Conservation (phyloP, 345 rosid genomes). For the Eucalyptus cladocalyx region DNA sequence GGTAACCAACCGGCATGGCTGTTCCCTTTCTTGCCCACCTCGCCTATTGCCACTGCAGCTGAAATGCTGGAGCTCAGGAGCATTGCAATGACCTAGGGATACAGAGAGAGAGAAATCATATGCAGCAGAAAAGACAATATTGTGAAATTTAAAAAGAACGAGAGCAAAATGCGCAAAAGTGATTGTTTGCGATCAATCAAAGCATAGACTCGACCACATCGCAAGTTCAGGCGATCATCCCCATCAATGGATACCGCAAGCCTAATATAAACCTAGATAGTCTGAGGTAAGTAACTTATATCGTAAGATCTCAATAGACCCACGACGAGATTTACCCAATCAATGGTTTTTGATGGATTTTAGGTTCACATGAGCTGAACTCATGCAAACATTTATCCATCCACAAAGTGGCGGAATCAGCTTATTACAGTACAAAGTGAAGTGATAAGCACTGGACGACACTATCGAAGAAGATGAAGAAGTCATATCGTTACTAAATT, state of each 20-base stretch:
- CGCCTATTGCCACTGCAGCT: slow-evolving; percentile 43
- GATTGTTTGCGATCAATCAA: not conserved
- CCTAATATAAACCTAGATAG: not conserved
- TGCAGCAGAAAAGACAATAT: not conserved
- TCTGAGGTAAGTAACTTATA: not conserved
- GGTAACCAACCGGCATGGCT: slow-evolving; percentile 59
- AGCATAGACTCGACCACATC: not conserved
- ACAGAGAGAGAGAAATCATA: not conserved
- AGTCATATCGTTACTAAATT: not conserved
- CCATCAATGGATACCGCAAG: not conserved
- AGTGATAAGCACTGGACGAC: not conserved
- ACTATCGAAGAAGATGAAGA: fast-evolving
- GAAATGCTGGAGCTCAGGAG: slow-evolving; percentile 36
- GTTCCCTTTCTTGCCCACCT: slow-evolving; percentile 47
- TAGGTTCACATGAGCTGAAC: not conserved
- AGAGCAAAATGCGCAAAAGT: not conserved
- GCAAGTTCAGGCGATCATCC: not conserved
- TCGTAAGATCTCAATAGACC: not conserved
- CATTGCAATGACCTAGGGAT: slow-evolving; percentile 6
- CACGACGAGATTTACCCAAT: not conserved
- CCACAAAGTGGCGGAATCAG: not conserved
- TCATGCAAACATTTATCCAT: not conserved
- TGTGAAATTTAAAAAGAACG: not conserved
- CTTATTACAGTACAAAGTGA: not conserved
- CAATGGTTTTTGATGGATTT: not conserved